Percentiles rank a stretch among this genome's conserved stretches.
These are phyloP conservation scores for Meripilus lineatus DNA, from an alignment of 1,284 basidiomycete species.

Conservation along the genomic window DNA sequence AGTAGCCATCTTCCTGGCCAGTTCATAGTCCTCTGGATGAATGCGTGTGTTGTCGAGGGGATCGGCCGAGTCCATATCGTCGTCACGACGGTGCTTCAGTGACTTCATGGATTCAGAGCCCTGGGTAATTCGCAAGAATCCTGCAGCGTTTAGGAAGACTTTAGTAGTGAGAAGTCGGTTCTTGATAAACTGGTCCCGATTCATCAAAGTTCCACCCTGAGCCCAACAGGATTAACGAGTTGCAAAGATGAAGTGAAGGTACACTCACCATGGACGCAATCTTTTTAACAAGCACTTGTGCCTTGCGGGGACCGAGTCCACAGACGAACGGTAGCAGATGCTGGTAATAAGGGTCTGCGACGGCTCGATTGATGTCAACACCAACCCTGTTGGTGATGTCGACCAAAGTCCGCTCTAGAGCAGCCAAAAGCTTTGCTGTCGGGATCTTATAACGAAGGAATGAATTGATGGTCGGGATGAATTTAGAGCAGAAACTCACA, in stretches of 20 bases:
- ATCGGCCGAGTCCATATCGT: constrained; percentile 71
- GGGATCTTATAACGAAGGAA: constrained; percentile 54
- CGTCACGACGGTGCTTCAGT: constrained; percentile 63
- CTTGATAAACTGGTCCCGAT: constrained; percentile 83
- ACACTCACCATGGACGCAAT: constrained; percentile 65
- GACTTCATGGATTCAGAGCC: constrained; percentile 51
- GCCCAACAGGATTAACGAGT: constrained; percentile 15
- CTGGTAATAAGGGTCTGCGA: constrained; percentile 84
- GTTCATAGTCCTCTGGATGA: constrained; percentile 97
- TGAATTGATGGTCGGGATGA: constrained; percentile 1
- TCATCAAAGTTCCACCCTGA: constrained; percentile 80
- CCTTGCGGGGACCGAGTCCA: constrained; percentile 94
- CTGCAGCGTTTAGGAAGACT: constrained; percentile 87
- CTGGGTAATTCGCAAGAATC: constrained; percentile 85
- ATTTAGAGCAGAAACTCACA: constrained; percentile 41
- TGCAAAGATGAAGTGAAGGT: neutral
- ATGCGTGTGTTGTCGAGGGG: constrained; percentile 95
- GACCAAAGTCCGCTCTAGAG: constrained; percentile 85
- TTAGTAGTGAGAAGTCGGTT: constrained; percentile 77
- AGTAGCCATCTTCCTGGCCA: constrained; percentile 98
- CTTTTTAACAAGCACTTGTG: constrained; percentile 80
- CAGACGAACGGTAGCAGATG: constrained; percentile 87
- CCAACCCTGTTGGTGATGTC: constrained; percentile 91
- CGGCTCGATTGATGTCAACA: constrained; percentile 93
- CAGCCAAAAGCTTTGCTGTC: constrained; percentile 75